Base-by-base conservation (phyloP, 768 basidiomycete genomes). In the Asterophora parasitica region DNA sequence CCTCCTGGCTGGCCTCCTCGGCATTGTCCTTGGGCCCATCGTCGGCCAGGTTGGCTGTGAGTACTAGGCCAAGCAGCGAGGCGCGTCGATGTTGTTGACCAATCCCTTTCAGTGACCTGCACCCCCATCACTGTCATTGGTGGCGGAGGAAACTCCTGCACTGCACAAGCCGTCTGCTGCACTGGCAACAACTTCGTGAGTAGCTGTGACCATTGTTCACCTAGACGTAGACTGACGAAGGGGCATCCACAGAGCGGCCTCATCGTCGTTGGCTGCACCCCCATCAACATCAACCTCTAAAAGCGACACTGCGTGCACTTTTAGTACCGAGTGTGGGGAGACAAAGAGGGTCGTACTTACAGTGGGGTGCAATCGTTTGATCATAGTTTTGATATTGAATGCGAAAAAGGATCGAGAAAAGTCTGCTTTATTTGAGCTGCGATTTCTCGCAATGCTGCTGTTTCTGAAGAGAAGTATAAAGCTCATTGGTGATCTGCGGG, bases 171-270 rank as follows among this genome's bases (percentile, higher is more conserved):
- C 11, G 53, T 44, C 41, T 59, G 58, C 50, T 59, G 58, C 52
- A 44, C 47, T 26, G 49, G 50, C 33, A 49, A 59, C 46, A 54
- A 13, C 35, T 55, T 59, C 38, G 58, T 59, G 27, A 49, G 57
- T 54, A 5, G 16, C 7, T 7, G 12, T n/a, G 38, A 12, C 1
- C 12, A 23, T 27, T n/a, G 13, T 12, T n/a, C 5, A 40, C 7
- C 11, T 5, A 27, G 13, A 9, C 9, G 8, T 16, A 15, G 4
- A 19, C 19, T 17, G 12, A 38, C 44, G n/a, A 8, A 44, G 19
- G 36, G 19, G 36, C 46, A 4, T 37, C 13, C 28, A 44, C 26
- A 59, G 55, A 40, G 30, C 19, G 56, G 56, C 12, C 39, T 57
- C 37, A 35, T 57, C 35, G 49, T 45, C 35, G 2, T 57, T 36